These are phyloP conservation scores for Orbilia blumenaviensis DNA, from an alignment of 2,329 filamentous ascomycete species.

Conservation along the genomic window DNA sequence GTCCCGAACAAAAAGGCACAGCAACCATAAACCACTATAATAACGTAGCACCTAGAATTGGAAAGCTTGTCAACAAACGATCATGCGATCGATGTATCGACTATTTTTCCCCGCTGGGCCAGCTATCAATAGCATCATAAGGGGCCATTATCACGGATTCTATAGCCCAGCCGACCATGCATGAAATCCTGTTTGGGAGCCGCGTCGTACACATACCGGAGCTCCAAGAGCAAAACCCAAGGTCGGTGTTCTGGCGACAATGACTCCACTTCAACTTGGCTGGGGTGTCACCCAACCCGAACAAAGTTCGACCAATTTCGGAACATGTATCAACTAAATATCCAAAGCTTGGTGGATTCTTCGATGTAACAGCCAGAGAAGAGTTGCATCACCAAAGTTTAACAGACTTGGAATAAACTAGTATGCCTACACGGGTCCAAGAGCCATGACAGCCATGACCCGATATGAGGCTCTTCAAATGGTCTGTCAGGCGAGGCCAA, in stretches of 20 bases:
- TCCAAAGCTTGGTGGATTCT: too few species aligned
- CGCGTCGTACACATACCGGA: neutral
- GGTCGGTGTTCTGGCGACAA: too few species aligned
- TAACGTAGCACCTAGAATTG: too few species aligned
- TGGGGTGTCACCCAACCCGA: neutral
- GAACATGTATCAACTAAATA: too few species aligned
- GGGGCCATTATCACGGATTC: neutral
- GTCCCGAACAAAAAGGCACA: too few species aligned
- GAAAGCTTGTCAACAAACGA: neutral
- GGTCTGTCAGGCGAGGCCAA: neutral
- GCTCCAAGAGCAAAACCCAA: neutral
- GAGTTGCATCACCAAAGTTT: too few species aligned
- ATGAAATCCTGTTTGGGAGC: neutral
- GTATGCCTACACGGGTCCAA: too few species aligned
- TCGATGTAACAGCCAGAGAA: too few species aligned
- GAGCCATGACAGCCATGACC: too few species aligned
- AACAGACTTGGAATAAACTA: too few species aligned
- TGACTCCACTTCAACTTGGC: slow-evolving; percentile 1
- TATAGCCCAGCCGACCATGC: neutral
- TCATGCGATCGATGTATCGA: neutral
- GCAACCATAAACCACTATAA: too few species aligned
- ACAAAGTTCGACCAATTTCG: too few species aligned
- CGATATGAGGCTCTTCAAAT: slow-evolving; percentile 21
- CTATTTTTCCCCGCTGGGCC: neutral
- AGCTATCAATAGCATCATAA: slow-evolving; percentile 1